Evolutionary conservation across 2,329 filamentous ascomycete species (phyloP), one percentile per base, ranked within the genome.

Genomic region (Bipolaris zeicola): DNA sequence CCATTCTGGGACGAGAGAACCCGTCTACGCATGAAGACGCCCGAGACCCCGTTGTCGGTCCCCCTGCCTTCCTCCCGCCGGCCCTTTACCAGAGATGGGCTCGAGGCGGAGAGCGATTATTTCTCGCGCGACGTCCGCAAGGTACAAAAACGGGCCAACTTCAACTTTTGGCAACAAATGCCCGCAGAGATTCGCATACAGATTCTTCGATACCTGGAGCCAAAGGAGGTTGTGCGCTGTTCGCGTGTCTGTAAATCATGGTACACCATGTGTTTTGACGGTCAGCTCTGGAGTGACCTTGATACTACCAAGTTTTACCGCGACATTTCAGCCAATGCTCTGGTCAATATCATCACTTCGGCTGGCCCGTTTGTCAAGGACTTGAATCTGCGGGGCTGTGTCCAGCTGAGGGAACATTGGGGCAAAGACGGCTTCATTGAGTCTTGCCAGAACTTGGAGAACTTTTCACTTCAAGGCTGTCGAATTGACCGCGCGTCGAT

Each of bases 341-440:
- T 99, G 45, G 86, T 92, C 53, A 92, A 89, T 69, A 92, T 98
- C 60, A 92, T 98, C 69, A 86, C 87, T 1, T 83, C 87, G 3
- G 92, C 92, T 1, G 95, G 94, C 0, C 91, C 94, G 0, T 99
- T 98, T 67, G 87, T 98, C 51, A 90, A 90, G 65, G 87, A 96
- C 66, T 82, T 99, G 52, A 98, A 98, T 69, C 83, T 99, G 3
- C 82, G 94, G 65, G 95, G 95, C 24, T 99, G 94, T 72, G 85
- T 96, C 33, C 95, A 98, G 73, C 83, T 98, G 49, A 85, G 91
- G 62, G 89, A 96, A 68, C 89, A 89, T 69, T 93, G 92, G 82
- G 83, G 86, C 42, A 85, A 87, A 14, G 87, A 92, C 61, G 87
- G 88, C 33, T 85, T 97, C 39, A 88, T 90, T n/a, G 89, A 90